Conservation (phyloP, 2,329 filamentous ascomycete species). For the Sphaerulina musiva region DNA sequence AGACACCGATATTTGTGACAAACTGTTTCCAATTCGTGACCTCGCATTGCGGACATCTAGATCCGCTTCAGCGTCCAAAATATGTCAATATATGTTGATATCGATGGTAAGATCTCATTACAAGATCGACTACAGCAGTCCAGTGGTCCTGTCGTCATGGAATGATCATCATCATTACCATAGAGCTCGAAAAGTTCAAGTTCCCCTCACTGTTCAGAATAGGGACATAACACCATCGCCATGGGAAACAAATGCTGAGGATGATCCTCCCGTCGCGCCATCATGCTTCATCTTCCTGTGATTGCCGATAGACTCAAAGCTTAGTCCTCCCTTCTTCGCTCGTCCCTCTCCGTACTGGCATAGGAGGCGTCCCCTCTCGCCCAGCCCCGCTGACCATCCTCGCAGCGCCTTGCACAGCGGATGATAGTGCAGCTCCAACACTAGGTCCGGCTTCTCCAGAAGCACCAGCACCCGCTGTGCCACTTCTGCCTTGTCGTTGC, state of each 20-base stretch:
- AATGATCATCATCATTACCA: no score
- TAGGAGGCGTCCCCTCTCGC: slow-evolving; percentile 9
- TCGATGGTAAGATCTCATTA: no score
- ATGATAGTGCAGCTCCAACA: slow-evolving; percentile 27
- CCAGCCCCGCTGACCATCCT: slow-evolving; percentile 22
- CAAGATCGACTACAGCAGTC: no score
- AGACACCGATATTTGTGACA: no score
- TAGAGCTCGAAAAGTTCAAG: no score
- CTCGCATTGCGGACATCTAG: no score
- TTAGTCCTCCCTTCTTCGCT: slow-evolving; percentile 36
- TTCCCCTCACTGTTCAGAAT: background rate
- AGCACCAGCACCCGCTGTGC: slow-evolving; percentile 15
- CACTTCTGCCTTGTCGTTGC: slow-evolving; percentile 35
- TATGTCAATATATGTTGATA: no score
- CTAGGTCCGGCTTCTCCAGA: slow-evolving; percentile 17
- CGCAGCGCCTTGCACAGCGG: slow-evolving; percentile 28
- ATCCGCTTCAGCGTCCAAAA: no score
- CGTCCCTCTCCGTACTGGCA: slow-evolving; percentile 25
- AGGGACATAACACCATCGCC: background rate
- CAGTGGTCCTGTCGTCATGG: no score
- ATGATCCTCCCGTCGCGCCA: background rate
- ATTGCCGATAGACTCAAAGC: slow-evolving; percentile 18
- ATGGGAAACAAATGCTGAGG: background rate
- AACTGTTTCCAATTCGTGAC: no score
- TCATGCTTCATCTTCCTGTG: background rate